Base-by-base conservation (phyloP, 805 yeast species). In the Yarrowia phangngaensis region DNA sequence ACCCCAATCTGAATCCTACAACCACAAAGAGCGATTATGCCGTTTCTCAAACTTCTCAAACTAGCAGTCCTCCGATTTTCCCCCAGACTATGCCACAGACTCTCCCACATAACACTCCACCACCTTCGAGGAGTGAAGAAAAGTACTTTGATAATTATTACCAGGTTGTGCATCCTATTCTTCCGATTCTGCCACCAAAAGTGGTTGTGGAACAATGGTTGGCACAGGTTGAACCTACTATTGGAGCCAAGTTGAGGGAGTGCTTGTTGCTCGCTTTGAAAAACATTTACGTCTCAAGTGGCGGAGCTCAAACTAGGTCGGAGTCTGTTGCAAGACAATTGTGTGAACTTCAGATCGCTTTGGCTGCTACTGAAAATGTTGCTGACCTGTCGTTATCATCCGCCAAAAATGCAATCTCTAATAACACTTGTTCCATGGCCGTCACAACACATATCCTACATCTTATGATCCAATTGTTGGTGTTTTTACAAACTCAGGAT, bases 141-240 rank as follows among this genome's bases (percentile, higher is more conserved):
- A 55, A 57, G 15, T 60, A 56, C 17, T 57, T 68, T 30, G 69
- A 63, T 52, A 53, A 53, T 26, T 69, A 69, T 52, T 69, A 67
- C 55, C 58, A 60, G 48, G 55, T 56, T 27, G 57, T 66, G 41
- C 72, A 69, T 53, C 67, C 69, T 8, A 55, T 62, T 17, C 56
- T 68, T 48, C 72, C 73, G 7, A 49, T 69, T 16, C 59, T 69
- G 29, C 68, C 69, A 5, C 64, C 66, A 22, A 56, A 41, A 35
- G 28, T 29, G 4, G 14, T 29, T 20, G 34, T 41, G 8, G 48
- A 61, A 20, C 56, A 61, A 19, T 56, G 59, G 12, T 61, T 59
- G 46, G 59, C 66, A 20, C 55, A 61, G 32, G 53, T 56, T 6
- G 54, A 64, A 19, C 53, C 69, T 29, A 55, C 55, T 33, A 50